These are phyloP conservation scores for Thuidium tamariscinum DNA, from an alignment of 225 moss, liverwort and hornwort genomes.

Conservation along the genomic window DNA sequence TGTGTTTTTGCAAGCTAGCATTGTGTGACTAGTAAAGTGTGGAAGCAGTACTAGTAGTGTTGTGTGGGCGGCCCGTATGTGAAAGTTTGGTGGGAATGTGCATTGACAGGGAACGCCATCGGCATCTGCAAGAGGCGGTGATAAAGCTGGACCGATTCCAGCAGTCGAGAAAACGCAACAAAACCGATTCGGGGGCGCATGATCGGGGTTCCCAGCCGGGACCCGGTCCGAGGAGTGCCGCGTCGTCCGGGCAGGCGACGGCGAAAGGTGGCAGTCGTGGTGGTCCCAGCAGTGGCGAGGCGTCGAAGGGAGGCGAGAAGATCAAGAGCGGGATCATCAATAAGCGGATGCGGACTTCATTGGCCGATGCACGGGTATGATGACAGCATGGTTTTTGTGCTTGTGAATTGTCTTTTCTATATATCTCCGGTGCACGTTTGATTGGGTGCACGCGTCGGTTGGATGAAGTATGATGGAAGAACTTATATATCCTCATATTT, in stretches of 20 bases:
- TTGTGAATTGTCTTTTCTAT: neutral
- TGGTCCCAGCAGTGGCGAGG: conserved; percentile 31
- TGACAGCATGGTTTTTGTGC: neutral
- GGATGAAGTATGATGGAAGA: neutral
- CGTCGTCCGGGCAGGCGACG: conserved; percentile 19
- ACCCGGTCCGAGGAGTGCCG: conserved; percentile 42
- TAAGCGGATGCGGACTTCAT: conserved; percentile 78
- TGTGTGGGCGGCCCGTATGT: neutral
- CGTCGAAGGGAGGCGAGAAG: conserved; percentile 54
- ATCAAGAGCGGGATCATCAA: conserved; percentile 50
- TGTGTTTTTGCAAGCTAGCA: neutral
- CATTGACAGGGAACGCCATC: conserved; percentile 33
- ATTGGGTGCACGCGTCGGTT: neutral
- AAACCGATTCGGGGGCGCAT: conserved; percentile 31
- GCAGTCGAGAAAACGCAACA: conserved; percentile 54
- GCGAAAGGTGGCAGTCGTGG: conserved; percentile 43
- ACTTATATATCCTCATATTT: neutral
- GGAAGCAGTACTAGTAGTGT: neutral
- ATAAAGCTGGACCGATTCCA: conserved; percentile 57
- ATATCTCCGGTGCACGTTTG: neutral
- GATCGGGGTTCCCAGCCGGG: conserved; percentile 54
- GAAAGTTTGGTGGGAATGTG: conserved; percentile 1
- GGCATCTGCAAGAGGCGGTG: conserved; percentile 33
- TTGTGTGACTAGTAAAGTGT: neutral
- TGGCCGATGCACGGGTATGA: conserved; percentile 73